Evolutionary conservation across 1,284 basidiomycete genomes (phyloP).

Genomic region (Cutaneotrichosporon spelunceum): DNA sequence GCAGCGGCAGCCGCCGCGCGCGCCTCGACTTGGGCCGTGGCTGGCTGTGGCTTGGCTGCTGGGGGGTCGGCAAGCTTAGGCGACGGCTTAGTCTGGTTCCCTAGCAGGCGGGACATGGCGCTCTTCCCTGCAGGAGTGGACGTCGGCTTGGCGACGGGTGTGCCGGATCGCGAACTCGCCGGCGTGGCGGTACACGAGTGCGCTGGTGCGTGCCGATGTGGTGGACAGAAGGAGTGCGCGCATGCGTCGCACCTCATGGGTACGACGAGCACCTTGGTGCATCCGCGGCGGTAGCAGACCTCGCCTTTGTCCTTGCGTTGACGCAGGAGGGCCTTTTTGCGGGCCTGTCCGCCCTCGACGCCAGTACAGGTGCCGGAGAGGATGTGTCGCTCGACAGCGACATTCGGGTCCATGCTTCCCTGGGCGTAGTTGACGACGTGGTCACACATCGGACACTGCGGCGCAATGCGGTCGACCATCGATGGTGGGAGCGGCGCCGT

Average conservation of each 20-base stretch:
- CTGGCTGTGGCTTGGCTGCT: conserved; percentile 8
- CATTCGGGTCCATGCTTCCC: conserved; percentile 35
- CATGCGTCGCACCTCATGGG: conserved; percentile 48
- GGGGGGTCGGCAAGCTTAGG: conserved; percentile 11
- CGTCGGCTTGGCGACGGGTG: not conserved
- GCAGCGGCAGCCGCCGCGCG: conserved; percentile 46
- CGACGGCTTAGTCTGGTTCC: conserved; percentile 7
- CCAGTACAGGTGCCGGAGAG: conserved; percentile 40
- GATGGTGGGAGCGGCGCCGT: conserved; percentile 44
- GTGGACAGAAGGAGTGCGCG: conserved; percentile 41
- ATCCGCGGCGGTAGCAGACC: conserved; percentile 47
- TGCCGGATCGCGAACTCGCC: conserved; percentile 18
- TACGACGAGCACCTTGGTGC: conserved; percentile 46
- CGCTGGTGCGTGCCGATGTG: conserved; percentile 37
- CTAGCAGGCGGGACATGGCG: conserved; percentile 33
- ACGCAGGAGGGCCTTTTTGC: conserved; percentile 39
- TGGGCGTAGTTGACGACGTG: conserved; percentile 40
- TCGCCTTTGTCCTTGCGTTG: conserved; percentile 44
- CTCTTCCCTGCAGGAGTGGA: conserved; percentile 26
- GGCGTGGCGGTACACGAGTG: conserved; percentile 37
- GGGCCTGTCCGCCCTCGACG: conserved; percentile 44
- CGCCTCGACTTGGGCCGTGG: conserved; percentile 29
- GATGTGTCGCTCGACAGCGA: conserved; percentile 49
- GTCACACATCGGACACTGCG: conserved; percentile 49
- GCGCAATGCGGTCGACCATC: conserved; percentile 50